These are phyloP conservation scores for Capronia epimyces DNA, from an alignment of 2,329 filamentous ascomycete genomes.

Conservation along the genomic window DNA sequence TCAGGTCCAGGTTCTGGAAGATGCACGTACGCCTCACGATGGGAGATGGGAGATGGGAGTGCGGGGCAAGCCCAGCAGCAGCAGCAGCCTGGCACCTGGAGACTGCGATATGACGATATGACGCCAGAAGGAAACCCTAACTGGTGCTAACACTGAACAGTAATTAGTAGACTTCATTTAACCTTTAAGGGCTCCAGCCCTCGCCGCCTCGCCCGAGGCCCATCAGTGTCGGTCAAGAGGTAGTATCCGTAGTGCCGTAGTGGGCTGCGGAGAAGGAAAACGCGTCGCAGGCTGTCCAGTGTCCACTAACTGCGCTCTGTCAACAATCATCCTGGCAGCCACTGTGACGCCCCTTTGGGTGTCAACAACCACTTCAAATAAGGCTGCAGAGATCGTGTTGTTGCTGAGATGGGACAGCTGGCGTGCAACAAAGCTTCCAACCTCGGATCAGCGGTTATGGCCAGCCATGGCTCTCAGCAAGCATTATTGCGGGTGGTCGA, in stretches of 20 bases:
- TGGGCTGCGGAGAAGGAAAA: background rate
- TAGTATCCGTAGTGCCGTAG: background rate
- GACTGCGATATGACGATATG: no score
- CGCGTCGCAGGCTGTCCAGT: background rate
- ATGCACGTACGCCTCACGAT: background rate
- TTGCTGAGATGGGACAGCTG: background rate
- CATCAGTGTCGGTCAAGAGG: background rate
- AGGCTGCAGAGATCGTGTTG: background rate
- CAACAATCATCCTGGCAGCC: background rate
- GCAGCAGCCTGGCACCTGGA: background rate
- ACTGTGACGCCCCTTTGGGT: background rate
- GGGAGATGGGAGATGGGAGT: background rate
- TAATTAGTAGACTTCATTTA: no score
- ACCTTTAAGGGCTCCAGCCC: no score
- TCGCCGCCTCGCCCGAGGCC: no score
- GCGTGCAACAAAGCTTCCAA: background rate
- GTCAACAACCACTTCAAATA: slow-evolving; percentile 5
- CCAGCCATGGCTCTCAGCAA: background rate
- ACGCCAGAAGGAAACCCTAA: background rate
- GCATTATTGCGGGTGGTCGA: background rate
- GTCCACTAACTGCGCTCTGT: background rate
- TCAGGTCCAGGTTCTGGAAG: background rate
- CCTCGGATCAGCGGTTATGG: background rate
- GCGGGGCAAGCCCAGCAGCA: background rate
- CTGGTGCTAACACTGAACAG: no score